Evolutionary conservation across 768 basidiomycete species (phyloP), one percentile per base, ranked within the genome.

Genomic region (Boletus tylopilopsis): DNA sequence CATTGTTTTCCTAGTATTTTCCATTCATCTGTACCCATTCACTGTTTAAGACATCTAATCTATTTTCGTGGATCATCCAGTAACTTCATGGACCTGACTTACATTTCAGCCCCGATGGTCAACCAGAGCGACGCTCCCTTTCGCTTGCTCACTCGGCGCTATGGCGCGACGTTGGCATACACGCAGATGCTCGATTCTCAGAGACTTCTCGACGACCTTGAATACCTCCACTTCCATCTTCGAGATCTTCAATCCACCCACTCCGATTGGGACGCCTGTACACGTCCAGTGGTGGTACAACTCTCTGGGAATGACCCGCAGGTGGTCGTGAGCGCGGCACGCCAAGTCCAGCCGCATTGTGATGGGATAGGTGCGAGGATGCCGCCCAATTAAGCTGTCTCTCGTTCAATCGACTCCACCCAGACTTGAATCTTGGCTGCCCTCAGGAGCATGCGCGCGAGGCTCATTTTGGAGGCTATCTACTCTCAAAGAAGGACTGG

Each of bases 391-490:
- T 10, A 7, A 8, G 2, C 22, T 27, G 29, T 42, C 32, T 40
- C 32, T 48, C 30, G 12, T 36, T 45, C 30, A 24, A 13, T 25
- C 37, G 45, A 36, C 45, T 45, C 24, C 38, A 18, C 25, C 29
- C 54, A 91, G 89, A 90, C 70, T 62, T 90, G 45, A 91, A 91
- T 64, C 76, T 90, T 11, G 89, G 89, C 15, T 91, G 89, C 63
- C 89, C 89, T 21, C 87, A 87, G 57, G 79, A 84, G 45, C 73
- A 76, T 22, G 87, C 88, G 12, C 72, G 74, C 32, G 77, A 83
- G 34, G 80, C 74, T 10, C 87, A 84, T 57, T 86, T 76, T 58
- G 89, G 88, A 3, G 86, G 82, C 16, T 91, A 90, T 61, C 72
- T 91, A n/a, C 74, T 90, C 13, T 76, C 75, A 19, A 80, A 82